A percentile compares a stretch with the other conserved stretches of the same genome.
Conservation (phyloP, 352 stramenopile genomes). For the Blastocystis hominis region DNA sequence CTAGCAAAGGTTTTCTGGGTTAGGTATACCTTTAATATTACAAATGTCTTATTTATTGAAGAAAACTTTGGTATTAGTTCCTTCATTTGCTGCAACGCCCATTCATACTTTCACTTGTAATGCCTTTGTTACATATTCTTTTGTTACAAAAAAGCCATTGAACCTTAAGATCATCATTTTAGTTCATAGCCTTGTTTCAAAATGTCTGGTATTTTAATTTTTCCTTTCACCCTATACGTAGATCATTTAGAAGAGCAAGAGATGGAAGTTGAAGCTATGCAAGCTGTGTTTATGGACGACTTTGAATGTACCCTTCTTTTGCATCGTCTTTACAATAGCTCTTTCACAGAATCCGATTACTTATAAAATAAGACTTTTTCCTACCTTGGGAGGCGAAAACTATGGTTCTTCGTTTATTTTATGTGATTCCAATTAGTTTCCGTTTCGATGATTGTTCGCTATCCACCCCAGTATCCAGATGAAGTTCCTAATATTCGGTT, state of each 20-base stretch:
- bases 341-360: constrained; percentile 3
- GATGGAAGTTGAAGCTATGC: constrained; percentile 51
- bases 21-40: too few species aligned
- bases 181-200: too few species aligned
- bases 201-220: too few species aligned
- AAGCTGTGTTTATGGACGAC: constrained; percentile 55
- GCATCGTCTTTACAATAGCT: not conserved
- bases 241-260: constrained; percentile 22
- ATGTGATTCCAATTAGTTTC: not conserved
- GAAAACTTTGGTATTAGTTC: too few species aligned
- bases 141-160: too few species aligned
- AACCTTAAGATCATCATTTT: too few species aligned
- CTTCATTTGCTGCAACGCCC: too few species aligned
- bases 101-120: too few species aligned
- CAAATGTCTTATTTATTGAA: too few species aligned
- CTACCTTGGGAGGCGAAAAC: not conserved
- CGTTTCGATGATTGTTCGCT: constrained; percentile 14
- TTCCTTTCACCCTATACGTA: not conserved
- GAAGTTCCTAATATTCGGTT: constrained; percentile 41
- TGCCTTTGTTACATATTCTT: too few species aligned
- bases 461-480: constrained; percentile 39
- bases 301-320: not conserved
- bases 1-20: too few species aligned
- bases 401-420: not conserved
- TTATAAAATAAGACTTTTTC: constrained; percentile 25